These are phyloP conservation scores for Mucor racemosus DNA, from an alignment of 371 early-diverging fungal species.

Conservation along the genomic window DNA sequence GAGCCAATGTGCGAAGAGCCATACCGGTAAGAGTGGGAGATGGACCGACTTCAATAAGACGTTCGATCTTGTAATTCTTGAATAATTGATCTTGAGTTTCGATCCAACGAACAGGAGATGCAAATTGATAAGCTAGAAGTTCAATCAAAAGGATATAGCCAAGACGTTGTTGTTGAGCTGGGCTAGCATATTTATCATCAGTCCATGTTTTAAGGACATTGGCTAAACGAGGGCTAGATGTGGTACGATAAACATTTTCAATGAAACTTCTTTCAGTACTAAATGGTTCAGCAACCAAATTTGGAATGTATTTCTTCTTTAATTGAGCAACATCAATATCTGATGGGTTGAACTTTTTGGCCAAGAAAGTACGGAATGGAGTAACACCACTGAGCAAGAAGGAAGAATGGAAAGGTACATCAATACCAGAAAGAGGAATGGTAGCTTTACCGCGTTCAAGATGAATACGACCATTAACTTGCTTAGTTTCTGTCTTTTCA, in stretches of 20 bases:
- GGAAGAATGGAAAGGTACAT: slow-evolving; percentile 97
- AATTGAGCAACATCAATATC: slow-evolving; percentile 81
- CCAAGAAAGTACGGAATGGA: slow-evolving; percentile 90
- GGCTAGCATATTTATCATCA: slow-evolving; percentile 66
- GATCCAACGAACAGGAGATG: slow-evolving; percentile 95
- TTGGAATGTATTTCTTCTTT: slow-evolving; percentile 90
- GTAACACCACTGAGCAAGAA: slow-evolving; percentile 90
- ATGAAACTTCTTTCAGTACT: slow-evolving; percentile 81
- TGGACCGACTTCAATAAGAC: slow-evolving; percentile 93
- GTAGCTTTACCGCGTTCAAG: slow-evolving; percentile 93
- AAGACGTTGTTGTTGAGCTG: slow-evolving; percentile 84
- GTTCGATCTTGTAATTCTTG: slow-evolving; percentile 79
- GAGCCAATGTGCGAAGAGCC: slow-evolving; percentile 93
- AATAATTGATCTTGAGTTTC: slow-evolving; percentile 96
- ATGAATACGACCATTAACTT: slow-evolving; percentile 66
- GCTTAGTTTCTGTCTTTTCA: slow-evolving; percentile 73
- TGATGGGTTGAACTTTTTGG: slow-evolving; percentile 79
- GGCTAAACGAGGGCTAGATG: slow-evolving; percentile 75
- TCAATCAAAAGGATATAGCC: slow-evolving; percentile 91
- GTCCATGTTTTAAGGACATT: slow-evolving; percentile 87
- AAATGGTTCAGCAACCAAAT: slow-evolving; percentile 94
- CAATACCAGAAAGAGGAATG: slow-evolving; percentile 91
- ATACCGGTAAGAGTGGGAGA: slow-evolving; percentile 89
- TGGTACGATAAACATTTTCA: slow-evolving; percentile 73
- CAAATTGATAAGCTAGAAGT: slow-evolving; percentile 93